Evolutionary conservation across 2,329 filamentous ascomycete genomes (phyloP).

Genomic region (Pseudogymnoascus sp.): DNA sequence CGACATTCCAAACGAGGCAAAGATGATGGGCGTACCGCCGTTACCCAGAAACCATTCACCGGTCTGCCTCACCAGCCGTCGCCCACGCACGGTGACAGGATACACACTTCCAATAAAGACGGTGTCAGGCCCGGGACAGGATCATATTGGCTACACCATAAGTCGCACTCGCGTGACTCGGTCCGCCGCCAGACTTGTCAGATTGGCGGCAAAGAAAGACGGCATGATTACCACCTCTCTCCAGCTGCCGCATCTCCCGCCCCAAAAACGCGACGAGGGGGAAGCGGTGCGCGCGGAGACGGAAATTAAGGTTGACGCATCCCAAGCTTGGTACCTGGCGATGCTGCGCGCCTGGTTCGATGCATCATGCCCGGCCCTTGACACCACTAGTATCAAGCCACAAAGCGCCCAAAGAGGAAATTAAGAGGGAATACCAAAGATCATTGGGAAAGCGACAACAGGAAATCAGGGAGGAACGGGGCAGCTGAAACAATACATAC

Average conservation of each 20-base stretch:
- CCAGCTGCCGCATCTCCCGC: not conserved
- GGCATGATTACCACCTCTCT: not conserved
- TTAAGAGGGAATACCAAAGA: constrained; percentile 3
- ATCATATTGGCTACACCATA: constrained; percentile 10
- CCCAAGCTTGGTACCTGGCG: constrained; percentile 1
- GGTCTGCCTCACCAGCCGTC: not conserved
- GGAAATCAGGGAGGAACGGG: not conserved
- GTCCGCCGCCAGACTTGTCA: not conserved
- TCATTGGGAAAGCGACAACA: not conserved
- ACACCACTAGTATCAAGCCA: constrained; percentile 1
- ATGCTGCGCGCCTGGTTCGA: not conserved
- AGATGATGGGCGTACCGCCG: not conserved
- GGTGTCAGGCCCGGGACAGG: not conserved
- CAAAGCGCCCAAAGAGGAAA: constrained; percentile 10
- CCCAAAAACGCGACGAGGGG: not conserved
- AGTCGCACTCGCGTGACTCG: constrained; percentile 8
- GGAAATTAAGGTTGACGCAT: constrained; percentile 7
- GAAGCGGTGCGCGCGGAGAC: not conserved
- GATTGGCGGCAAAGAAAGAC: not conserved
- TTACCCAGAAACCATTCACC: not conserved
- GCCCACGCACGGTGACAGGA: not conserved
- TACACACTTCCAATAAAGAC: not conserved
- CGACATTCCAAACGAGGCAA: constrained; percentile 4
- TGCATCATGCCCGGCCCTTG: not conserved
- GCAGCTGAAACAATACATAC: constrained; percentile 10